Evolutionary conservation across 2,329 filamentous ascomycete genomes (phyloP).

Genomic region (Trichoderma atroviride): DNA sequence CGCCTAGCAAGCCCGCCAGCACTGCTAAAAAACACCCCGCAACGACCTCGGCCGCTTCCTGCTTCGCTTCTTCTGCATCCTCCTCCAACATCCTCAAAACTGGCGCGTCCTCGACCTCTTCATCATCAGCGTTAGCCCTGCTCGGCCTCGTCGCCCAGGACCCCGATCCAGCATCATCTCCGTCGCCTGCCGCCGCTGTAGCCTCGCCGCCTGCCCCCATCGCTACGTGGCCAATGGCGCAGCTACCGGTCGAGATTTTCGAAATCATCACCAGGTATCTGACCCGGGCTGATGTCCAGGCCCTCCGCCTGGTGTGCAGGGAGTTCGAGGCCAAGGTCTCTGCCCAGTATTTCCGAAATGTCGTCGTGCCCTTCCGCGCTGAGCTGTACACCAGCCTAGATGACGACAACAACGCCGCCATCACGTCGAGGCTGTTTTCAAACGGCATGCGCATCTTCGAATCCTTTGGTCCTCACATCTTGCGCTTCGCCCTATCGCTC

Average conservation of each 20-base stretch:
- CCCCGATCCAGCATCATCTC: neutral
- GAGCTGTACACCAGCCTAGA: constrained; percentile 57
- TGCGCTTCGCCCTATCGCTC: constrained; percentile 67
- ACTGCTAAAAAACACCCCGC: constrained; percentile 21
- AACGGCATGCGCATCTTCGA: constrained; percentile 64
- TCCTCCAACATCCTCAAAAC: neutral
- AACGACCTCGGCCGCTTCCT: neutral
- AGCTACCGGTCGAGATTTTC: constrained; percentile 65
- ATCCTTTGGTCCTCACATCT: constrained; percentile 62
- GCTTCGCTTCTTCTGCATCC: neutral
- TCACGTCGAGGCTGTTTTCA: constrained; percentile 38
- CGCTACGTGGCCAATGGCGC: constrained; percentile 38
- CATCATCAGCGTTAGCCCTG: constrained; percentile 12
- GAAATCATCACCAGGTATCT: constrained; percentile 58
- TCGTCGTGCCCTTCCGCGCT: constrained; percentile 67
- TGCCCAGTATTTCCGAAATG: constrained; percentile 60
- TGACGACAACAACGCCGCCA: constrained; percentile 31
- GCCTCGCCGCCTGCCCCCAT: constrained; percentile 36
- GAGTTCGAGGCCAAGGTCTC: constrained; percentile 62
- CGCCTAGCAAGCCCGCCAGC: constrained; percentile 12
- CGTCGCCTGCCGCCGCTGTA: neutral
- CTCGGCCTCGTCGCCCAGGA: neutral
- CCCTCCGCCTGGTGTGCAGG: constrained; percentile 61
- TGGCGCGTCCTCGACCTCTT: neutral
- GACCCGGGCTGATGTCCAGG: constrained; percentile 60